phyloP scores from a whole-genome alignment of 2,329 filamentous ascomycete genomes.

The Ophiostoma triangulosporum region DNA sequence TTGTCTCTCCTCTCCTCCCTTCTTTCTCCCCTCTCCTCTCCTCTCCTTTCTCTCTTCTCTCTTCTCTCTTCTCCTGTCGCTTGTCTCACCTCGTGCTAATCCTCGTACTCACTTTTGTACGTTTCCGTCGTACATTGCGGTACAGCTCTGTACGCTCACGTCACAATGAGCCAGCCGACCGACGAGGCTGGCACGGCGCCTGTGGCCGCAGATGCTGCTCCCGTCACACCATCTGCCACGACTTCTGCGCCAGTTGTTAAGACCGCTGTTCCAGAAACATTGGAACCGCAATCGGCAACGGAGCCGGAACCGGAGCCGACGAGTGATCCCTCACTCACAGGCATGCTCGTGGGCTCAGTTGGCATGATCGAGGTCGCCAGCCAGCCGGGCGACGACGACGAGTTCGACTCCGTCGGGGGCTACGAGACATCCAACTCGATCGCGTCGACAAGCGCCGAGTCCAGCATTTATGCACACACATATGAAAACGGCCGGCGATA shows the following conservation, averaged over 20 bases:
- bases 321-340: not conserved
- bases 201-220: not conserved
- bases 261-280: not conserved
- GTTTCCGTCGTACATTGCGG: no score
- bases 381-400: slow-evolving; percentile 12
- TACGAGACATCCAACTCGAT: slow-evolving; percentile 14
- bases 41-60: no score
- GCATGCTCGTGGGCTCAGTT: not conserved
- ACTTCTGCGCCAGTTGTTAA: no score
- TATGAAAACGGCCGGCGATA: slow-evolving; percentile 19
- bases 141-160: not conserved
- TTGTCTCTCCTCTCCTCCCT: no score
- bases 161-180: not conserved
- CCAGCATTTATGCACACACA: slow-evolving; percentile 17
- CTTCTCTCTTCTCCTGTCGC: no score
- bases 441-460: slow-evolving; percentile 15
- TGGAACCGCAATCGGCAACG: not conserved
- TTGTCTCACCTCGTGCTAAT: no score
- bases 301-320: not conserved
- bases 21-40: no score
- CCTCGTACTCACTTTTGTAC: no score
- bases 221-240: no score
- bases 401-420: slow-evolving; percentile 14
- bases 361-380: slow-evolving; percentile 12
- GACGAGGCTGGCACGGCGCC: not conserved